Conservation (phyloP, 805 yeast genomes). For the Metschnikowia lachancei region DNA sequence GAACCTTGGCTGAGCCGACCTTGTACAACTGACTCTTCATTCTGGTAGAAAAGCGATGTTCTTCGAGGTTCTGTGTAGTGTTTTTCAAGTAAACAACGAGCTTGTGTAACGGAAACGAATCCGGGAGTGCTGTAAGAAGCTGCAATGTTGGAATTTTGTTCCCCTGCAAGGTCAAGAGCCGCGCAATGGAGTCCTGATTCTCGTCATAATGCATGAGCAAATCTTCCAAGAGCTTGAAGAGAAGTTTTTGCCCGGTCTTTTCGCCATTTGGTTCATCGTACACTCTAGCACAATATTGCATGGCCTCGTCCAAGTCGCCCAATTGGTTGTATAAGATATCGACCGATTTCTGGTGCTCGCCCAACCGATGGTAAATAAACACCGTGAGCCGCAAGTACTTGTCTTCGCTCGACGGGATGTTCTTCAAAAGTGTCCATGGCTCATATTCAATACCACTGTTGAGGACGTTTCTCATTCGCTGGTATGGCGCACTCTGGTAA, state of each 20-base stretch:
- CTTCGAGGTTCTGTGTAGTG: conserved; percentile 42
- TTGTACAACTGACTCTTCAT: conserved; percentile 51
- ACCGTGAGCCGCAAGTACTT: conserved; percentile 48
- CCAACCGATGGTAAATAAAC: conserved; percentile 55
- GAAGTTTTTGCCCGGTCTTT: conserved; percentile 40
- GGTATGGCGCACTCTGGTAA: conserved; percentile 21
- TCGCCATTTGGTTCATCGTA: conserved; percentile 33
- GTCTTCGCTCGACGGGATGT: conserved; percentile 34
- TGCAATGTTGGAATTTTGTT: conserved; percentile 44
- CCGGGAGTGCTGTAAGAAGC: conserved; percentile 53
- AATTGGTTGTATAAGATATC: conserved; percentile 58
- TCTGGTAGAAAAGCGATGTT: conserved; percentile 38
- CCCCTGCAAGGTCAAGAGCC: conserved; percentile 44
- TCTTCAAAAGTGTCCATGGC: conserved; percentile 35
- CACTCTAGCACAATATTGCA: conserved; percentile 55
- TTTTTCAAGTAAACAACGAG: conserved; percentile 46
- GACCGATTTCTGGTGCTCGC: conserved; percentile 61
- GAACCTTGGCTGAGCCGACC: conserved; percentile 49
- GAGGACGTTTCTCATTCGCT: conserved; percentile 34
- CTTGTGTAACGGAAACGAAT: conserved; percentile 42
- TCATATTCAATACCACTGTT: conserved; percentile 32
- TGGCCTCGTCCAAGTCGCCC: conserved; percentile 55
- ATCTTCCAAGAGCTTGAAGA: conserved; percentile 52
- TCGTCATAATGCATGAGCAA: conserved; percentile 40
- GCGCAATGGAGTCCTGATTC: conserved; percentile 37